Conservation (phyloP, 306 rosid genomes). For the Fragaria vesca region DNA sequence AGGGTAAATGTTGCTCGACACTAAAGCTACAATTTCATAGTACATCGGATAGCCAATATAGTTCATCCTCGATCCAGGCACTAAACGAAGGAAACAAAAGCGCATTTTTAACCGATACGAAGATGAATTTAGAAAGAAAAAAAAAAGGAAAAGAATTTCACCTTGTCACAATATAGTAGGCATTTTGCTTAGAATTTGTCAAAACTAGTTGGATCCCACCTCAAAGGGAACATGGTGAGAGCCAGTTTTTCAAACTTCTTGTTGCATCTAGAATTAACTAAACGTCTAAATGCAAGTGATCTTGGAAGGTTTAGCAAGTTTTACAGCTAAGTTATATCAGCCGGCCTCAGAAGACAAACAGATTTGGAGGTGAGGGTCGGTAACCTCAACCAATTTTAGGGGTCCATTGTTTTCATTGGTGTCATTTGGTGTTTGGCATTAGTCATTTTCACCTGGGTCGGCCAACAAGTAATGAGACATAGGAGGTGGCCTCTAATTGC, state of each 20-base stretch:
- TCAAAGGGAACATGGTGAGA: constrained; percentile 9
- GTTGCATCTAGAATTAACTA: constrained; percentile 5
- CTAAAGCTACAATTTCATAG: neutral
- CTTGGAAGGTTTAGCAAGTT: neutral
- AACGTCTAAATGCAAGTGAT: neutral
- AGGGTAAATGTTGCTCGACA: neutral
- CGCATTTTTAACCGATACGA: neutral
- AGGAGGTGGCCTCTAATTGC: constrained; percentile 15
- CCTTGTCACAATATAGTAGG: neutral
- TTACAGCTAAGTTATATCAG: constrained; percentile 17
- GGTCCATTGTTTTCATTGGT: constrained; percentile 13
- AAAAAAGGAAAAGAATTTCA: neutral
- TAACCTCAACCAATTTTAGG: constrained; percentile 14
- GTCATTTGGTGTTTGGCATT: constrained; percentile 37
- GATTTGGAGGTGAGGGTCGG: constrained; percentile 17
- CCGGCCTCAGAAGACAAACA: constrained; percentile 40
- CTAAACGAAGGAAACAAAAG: neutral
- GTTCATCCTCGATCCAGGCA: neutral
- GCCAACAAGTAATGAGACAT: constrained; percentile 61
- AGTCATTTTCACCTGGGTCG: constrained; percentile 36
- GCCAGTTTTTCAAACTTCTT: constrained; percentile 1
- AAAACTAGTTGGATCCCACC: neutral
- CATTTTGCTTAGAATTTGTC: neutral
- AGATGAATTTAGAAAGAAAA: neutral
- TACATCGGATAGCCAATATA: neutral